Evolutionary conservation across 2,329 filamentous ascomycete genomes (phyloP).

Genomic region (Didymella pomorum): DNA sequence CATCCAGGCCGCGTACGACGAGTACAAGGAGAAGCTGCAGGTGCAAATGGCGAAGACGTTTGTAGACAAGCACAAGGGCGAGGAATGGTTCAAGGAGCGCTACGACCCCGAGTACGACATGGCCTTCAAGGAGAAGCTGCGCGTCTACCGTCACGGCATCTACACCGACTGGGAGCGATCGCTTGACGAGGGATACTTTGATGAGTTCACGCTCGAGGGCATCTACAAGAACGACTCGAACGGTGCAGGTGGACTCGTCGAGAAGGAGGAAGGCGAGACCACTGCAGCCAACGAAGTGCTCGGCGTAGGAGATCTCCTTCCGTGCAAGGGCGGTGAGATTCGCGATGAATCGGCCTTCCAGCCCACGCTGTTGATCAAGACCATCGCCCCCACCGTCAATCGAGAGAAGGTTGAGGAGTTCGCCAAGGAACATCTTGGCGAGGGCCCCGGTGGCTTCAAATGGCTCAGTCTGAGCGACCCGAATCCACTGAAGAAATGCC

Average conservation of each 20-base stretch:
- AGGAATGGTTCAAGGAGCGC: constrained; percentile 98
- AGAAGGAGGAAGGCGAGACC: constrained; percentile 95
- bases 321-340: constrained; percentile 82
- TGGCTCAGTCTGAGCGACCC: constrained; percentile 96
- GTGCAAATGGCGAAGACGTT: constrained; percentile 84
- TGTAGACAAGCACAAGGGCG: constrained; percentile 88
- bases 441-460: constrained; percentile 90
- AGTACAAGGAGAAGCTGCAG: constrained; percentile 71
- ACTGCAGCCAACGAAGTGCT: constrained; percentile 91
- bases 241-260: constrained; percentile 80
- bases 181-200: constrained; percentile 83
- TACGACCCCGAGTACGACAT: constrained; percentile 86
- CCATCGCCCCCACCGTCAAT: constrained; percentile 94
- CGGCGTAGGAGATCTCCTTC: constrained; percentile 88
- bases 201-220: constrained; percentile 93
- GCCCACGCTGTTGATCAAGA: constrained; percentile 96
- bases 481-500: constrained; percentile 95
- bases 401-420: constrained; percentile 92
- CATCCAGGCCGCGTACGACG: constrained; percentile 74
- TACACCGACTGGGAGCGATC: constrained; percentile 92
- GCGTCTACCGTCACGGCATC: constrained; percentile 77
- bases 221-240: constrained; percentile 94
- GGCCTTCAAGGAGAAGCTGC: constrained; percentile 75
- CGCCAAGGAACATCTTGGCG: constrained; percentile 91
- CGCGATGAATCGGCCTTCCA: constrained; percentile 88